Evolutionary conservation across 352 stramenopile species (phyloP), one percentile per base, ranked within the genome.

Genomic region (Phytopythium delawarense): DNA sequence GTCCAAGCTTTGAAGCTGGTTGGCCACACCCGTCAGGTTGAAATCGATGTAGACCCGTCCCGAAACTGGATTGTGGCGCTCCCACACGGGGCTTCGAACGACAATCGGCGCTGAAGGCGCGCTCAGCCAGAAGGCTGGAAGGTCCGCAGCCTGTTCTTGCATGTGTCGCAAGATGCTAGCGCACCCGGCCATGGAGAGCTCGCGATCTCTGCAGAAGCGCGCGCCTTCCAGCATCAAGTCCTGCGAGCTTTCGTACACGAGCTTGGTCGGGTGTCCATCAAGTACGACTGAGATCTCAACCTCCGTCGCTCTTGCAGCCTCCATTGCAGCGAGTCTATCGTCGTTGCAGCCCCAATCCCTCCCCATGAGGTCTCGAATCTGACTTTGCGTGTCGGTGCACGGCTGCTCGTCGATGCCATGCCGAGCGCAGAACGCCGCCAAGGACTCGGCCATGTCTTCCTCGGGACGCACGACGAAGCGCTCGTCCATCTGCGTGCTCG

Each of bases 271-370:
- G 12, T 70, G 57, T 12, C 64, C 40, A 16, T 79, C 65, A 5
- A 72, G 37, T 50, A 61, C 23, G 21, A 83, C 18, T 1, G 58
- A 39, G 35, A 79, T 51, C 30, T 50, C 28, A 21, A 37, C 3
- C 42, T 20, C 40, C 37, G 34, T 54, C 32, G 16, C 40, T 23
- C 11, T 1, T 1, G 5, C 16, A 3, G 40, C 40, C 16, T 48
- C 40, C 40, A 48, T 23, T 23, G 15, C 40, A 23, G 21, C 30
- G 12, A 32, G 5, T 7, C n/a, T 61, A 13, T 59, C 39, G 20
- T 74, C 65, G 2, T 72, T 63, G 30, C 79, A 89, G 18, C 79
- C 78, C 79, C 79, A 89, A 62, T 86, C 70, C 34, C 57, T 67
- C 18, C 62, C 68, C 11, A 80, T 50, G 5, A 84, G 56, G 53